Evolutionary conservation across 345 rosid species (phyloP).

Genomic region (Syzygium grande): DNA sequence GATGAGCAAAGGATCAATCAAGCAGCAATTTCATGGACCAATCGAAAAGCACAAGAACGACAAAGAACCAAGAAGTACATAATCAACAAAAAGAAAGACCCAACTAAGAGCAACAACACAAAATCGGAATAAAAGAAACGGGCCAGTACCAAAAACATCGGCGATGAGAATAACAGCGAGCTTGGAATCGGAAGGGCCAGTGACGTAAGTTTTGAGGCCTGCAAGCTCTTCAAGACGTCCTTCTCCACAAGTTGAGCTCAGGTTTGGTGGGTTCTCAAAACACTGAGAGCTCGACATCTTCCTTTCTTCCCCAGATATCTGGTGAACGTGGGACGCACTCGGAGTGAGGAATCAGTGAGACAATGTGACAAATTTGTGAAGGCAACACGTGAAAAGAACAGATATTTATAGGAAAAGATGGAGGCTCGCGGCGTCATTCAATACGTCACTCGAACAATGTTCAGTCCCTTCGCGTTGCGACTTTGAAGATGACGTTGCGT

Average conservation of each 20-base stretch:
- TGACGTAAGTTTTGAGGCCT: constrained; percentile 55
- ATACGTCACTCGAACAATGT: not conserved
- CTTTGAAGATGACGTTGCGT: not conserved
- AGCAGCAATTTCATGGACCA: not conserved
- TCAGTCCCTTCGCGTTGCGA: not conserved
- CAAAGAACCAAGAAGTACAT: constrained; percentile 6
- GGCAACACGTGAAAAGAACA: not conserved
- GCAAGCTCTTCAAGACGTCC: constrained; percentile 55
- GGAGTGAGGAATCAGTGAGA: not conserved
- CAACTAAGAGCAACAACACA: not conserved
- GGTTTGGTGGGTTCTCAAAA: constrained; percentile 60
- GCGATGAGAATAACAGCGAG: constrained; percentile 54
- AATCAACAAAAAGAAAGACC: constrained; percentile 6
- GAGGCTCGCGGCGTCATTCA: not conserved
- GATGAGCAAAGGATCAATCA: not conserved
- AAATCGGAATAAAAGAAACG: not conserved
- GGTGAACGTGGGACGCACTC: not conserved
- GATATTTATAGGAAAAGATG: not conserved
- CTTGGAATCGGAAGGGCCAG: constrained; percentile 53
- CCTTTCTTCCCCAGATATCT: not conserved
- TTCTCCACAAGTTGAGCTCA: constrained; percentile 36
- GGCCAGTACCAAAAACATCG: constrained; percentile 38
- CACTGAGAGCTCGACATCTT: constrained; percentile 72
- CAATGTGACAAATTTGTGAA: not conserved
- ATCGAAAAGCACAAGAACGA: not conserved